Conservation (phyloP, 2,329 filamentous ascomycete species). For the Fusarium illudens region DNA sequence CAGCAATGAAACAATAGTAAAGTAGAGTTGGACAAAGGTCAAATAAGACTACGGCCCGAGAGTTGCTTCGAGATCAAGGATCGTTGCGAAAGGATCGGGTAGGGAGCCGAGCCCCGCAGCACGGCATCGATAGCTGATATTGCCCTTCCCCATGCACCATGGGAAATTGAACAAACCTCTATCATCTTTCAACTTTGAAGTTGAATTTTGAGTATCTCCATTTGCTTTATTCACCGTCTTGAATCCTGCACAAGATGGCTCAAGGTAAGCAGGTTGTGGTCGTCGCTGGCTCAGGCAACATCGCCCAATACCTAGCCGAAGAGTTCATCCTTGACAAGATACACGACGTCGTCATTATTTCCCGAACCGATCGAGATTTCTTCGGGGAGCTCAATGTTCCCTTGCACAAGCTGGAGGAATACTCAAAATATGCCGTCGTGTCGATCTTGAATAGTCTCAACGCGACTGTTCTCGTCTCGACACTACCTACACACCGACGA, state of each 20-base stretch:
- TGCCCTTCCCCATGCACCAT: background rate
- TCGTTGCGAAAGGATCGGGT: background rate
- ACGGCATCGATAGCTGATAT: background rate
- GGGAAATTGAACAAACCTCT: background rate
- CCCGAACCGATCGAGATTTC: background rate
- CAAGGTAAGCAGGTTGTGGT: background rate
- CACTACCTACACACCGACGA: background rate
- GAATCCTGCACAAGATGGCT: background rate
- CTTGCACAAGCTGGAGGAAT: background rate
- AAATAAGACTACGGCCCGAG: background rate
- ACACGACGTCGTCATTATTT: background rate
- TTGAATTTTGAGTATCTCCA: background rate
- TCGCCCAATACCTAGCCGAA: background rate
- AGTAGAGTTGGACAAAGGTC: background rate
- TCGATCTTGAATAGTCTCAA: background rate
- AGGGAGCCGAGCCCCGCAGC: background rate
- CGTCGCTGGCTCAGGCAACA: background rate
- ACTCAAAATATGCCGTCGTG: background rate
- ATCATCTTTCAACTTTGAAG: background rate
- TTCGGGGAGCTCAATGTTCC: background rate
- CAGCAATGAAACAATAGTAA: background rate
- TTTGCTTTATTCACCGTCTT: background rate
- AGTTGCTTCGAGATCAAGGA: background rate
- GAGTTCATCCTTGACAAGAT: background rate
- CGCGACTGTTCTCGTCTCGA: background rate